Evolutionary conservation across 352 stramenopile species (phyloP).

Genomic region (Phytophthora meadii): DNA sequence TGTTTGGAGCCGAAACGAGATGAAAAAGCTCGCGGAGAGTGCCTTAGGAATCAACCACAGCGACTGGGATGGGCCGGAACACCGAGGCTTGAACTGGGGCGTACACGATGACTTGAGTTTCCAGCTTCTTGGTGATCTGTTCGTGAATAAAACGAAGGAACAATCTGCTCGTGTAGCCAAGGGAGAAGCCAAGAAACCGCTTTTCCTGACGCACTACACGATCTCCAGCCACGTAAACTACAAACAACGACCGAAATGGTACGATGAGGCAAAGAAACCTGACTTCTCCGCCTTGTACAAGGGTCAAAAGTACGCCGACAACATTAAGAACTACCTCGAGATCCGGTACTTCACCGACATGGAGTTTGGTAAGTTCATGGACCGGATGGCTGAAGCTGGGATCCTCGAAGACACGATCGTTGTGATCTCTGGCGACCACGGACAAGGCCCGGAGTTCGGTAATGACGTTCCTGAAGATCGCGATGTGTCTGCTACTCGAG

Average conservation of each 20-base stretch:
- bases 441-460: neutral
- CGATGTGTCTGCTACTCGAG: conserved; percentile 24
- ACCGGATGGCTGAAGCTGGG: conserved; percentile 37
- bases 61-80: conserved; percentile 34
- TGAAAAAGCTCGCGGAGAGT: conserved; percentile 41
- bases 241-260: neutral
- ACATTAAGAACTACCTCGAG: conserved; percentile 38
- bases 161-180: conserved; percentile 24
- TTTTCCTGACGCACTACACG: conserved; percentile 55
- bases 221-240: neutral
- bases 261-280: neutral
- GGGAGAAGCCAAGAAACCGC: conserved; percentile 39
- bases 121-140: conserved; percentile 43
- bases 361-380: conserved; percentile 53
- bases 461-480: conserved; percentile 31
- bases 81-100: conserved; percentile 31
- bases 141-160: conserved; percentile 43
- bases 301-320: neutral
- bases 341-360: conserved; percentile 54
- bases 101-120: conserved; percentile 59
- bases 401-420: conserved; percentile 48
- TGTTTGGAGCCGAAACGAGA: conserved; percentile 43
- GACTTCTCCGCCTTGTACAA: conserved; percentile 2
- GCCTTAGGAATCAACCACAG: conserved; percentile 38
- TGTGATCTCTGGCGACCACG: conserved; percentile 26